Percentiles rank a stretch among this genome's conserved stretches.
These are phyloP conservation scores for Conringia planisiliqua DNA, from an alignment of 345 rosid genomes.

Conservation along the genomic window DNA sequence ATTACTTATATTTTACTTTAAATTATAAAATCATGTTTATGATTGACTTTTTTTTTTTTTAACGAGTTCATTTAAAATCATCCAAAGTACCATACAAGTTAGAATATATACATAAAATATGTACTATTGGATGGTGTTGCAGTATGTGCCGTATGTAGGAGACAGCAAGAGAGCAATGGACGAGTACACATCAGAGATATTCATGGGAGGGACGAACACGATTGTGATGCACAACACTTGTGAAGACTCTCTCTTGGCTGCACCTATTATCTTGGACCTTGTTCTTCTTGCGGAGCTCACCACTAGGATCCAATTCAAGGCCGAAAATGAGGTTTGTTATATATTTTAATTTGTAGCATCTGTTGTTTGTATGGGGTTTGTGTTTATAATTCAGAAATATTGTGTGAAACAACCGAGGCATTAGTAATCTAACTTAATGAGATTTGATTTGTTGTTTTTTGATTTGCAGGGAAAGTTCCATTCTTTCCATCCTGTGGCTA, in stretches of 20 bases:
- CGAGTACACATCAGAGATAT: conserved; percentile 96
- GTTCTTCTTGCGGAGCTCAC: conserved; percentile 96
- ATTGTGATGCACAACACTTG: conserved; percentile 94
- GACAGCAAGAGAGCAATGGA: conserved; percentile 99
- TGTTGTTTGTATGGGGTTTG: no score
- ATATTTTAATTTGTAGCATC: no score
- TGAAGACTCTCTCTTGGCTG: conserved; percentile 96
- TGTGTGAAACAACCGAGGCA: background rate
- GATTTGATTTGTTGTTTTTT: background rate
- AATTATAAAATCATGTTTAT: background rate
- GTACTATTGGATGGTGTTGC: conserved; percentile 13
- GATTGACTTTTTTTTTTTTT: background rate
- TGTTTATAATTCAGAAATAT: background rate
- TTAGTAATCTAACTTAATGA: background rate
- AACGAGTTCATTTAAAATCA: no score
- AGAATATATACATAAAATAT: no score
- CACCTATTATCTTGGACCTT: conserved; percentile 91
- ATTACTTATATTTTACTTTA: background rate
- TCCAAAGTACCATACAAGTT: no score
- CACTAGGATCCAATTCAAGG: conserved; percentile 78
- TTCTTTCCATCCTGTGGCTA: conserved; percentile 96
- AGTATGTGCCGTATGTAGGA: conserved; percentile 96
- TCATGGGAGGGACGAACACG: conserved; percentile 95
- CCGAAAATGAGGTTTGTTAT: conserved; percentile 72
- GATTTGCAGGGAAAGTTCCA: conserved; percentile 80